phyloP scores from a whole-genome alignment of 768 basidiomycete species.

The Scleroderma bovista region DNA sequence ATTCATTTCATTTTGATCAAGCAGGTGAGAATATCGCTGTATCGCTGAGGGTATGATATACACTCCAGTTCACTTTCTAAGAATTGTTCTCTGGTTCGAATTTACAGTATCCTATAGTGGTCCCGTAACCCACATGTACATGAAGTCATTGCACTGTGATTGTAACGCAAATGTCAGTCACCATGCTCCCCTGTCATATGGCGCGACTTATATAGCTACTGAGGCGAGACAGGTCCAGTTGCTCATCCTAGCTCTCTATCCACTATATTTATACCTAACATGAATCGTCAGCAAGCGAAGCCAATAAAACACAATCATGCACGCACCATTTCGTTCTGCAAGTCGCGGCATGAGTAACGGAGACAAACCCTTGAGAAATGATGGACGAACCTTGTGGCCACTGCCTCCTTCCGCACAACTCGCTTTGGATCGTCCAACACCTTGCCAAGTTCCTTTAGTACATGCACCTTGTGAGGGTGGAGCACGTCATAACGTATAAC shows the following conservation, averaged over 20 bases:
- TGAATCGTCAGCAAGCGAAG: not conserved
- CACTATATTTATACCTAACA: conserved; percentile 25
- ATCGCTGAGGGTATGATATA: no score
- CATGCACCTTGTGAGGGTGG: conserved; percentile 69
- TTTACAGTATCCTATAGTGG: no score
- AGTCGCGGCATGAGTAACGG: conserved; percentile 2
- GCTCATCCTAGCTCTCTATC: not conserved
- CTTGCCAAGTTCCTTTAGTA: conserved; percentile 69
- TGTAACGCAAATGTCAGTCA: no score
- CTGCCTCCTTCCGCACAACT: conserved; percentile 80
- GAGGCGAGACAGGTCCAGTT: not conserved
- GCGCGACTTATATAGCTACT: no score
- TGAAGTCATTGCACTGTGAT: no score
- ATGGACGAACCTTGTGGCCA: conserved; percentile 57
- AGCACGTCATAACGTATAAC: conserved; percentile 78
- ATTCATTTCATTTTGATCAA: no score
- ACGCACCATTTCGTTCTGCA: conserved; percentile 26
- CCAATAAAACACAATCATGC: not conserved
- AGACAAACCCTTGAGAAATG: not conserved
- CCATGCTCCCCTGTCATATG: no score
- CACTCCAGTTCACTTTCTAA: no score
- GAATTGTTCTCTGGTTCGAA: no score
- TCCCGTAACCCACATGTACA: no score
- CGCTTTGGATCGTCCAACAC: conserved; percentile 88
- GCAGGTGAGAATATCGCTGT: no score